Conservation (phyloP, 257 asterid species). For the Scutellaria barbata region DNA sequence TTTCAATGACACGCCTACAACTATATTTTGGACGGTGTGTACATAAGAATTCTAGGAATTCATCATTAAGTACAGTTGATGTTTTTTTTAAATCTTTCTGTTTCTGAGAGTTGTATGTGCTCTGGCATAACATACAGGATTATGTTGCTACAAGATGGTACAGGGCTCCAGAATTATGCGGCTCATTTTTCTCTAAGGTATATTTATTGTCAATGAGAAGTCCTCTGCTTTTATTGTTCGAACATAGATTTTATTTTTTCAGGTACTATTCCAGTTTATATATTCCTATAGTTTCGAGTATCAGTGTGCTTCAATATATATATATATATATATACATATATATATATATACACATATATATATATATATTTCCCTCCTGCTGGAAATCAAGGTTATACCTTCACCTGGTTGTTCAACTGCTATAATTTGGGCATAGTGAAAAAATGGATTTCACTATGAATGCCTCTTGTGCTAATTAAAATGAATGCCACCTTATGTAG, state of each 20-base stretch:
- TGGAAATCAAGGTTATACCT: not conserved
- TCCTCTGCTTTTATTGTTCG: not conserved
- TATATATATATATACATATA: too few relatives aligned
- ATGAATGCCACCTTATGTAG: not conserved
- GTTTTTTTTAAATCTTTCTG: not conserved
- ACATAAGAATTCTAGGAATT: not conserved
- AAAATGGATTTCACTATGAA: not conserved
- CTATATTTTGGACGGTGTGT: constrained; percentile 93
- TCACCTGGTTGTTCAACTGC: not conserved
- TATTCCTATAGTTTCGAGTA: not conserved
- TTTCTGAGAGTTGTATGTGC: constrained; percentile 9
- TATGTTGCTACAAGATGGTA: constrained; percentile 99
- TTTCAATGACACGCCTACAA: constrained; percentile 86
- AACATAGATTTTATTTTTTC: not conserved
- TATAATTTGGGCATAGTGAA: constrained; percentile 31
- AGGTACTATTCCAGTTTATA: not conserved
- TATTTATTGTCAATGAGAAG: not conserved
- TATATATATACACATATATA: too few relatives aligned
- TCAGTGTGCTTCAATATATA: too few relatives aligned
- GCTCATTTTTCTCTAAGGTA: constrained; percentile 94
- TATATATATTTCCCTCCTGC: too few relatives aligned
- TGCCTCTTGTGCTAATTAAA: too few relatives aligned
- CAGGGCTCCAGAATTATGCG: constrained; percentile 94
- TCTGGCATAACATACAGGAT: constrained; percentile 53
- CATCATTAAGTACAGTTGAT: not conserved